Evolutionary conservation across 345 rosid species (phyloP), one percentile per base, ranked within the genome.

Genomic region (Pistacia atlantica): DNA sequence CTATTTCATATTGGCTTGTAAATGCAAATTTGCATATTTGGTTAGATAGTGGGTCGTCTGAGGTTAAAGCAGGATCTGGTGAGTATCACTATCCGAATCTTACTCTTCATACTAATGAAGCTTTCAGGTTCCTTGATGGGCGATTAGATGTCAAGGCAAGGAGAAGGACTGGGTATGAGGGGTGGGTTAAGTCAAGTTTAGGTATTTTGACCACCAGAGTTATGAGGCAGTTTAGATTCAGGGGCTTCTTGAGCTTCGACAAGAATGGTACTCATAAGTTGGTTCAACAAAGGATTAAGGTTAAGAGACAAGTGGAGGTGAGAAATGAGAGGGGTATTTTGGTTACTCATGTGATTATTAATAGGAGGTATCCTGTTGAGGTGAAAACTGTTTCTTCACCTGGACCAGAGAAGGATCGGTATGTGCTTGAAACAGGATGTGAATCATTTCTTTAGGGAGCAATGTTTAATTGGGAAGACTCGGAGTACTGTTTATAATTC

Each of bases 21-120:
- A 86, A 92, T 58, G 99, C 96, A 3, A 92, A 95, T 85, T 45
- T 92, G 73, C 97, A 95, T 79, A 38, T 92, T 13, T 95, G 99
- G 98, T 54, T 92, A 16, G 94, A 91, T 74, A 79, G 70, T 18
- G 67, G 11, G 3, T 77, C 86, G 1, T 54, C 72, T 3, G 56
- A 4, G 20, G 92, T 92, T 3, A 65, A 69, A 67, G 94, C 97
- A 2, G 78, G 79, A 60, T 79, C 90, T 4, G 66, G 73, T 3
- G 38, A 33, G 20, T 82, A 82, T 33, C 48, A 75, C 57, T 78
- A 52, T 58, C 89, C 97, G 0, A 71, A 78, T 4, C 78, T 85
- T 2, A 74, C 28, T 5, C 65, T 90, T 12, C 55, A 20, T 18
- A 81, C 86, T 13, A 55, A n/a, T 0, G 90, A 88, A 38, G 49